Base-by-base conservation (phyloP, 1,284 basidiomycete genomes). In the Rhizoctonia solani region DNA sequence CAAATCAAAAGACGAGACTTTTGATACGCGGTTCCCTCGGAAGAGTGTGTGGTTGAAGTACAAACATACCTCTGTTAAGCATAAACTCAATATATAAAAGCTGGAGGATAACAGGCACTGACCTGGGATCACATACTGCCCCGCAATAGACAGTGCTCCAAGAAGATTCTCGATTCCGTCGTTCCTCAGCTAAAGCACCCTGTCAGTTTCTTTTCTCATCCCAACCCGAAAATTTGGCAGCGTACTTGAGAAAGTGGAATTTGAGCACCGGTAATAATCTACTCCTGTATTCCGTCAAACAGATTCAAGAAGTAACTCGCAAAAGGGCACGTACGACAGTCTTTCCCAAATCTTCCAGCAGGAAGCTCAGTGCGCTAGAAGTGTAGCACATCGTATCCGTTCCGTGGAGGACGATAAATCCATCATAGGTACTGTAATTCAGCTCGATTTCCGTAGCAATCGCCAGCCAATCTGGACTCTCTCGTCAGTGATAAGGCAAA, bases 321-420 rank as follows among this genome's bases (percentile, higher is more conserved):
- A 56, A 30, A 25, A 32, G 32, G 32, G 34, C 63, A 74, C 76
- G 39, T 79, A 91, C 90, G 71, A 92, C 88, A 1, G 89, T 92
- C 79, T 95, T 95, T 56, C 93, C 93, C 5, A 96, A 81, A 72
- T 96, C 93, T 76, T 96, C 93, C 4, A 97, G 81, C 65, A 97
- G 78, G 77, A 96, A 96, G 73, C 90, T 91, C 41, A 95, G 81
- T 1, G 93, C 92, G 53, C 90, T 93, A 1, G 92, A 86, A 1
- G 89, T 90, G 76, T 93, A 95, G 1, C 88, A 85, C 91, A 95
- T 95, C 0, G 93, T 95, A 73, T 95, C 93, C n/a, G 92, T 93
- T 39, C 94, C 94, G 75, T 97, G 94, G 9, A 97, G 79, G 32
- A 97, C 81, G 27, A 97, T 88, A 74, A 97, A 97, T 0, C 90